Evolutionary conservation across 1,284 basidiomycete genomes (phyloP).

Genomic region (Takashimella tepidaria): DNA sequence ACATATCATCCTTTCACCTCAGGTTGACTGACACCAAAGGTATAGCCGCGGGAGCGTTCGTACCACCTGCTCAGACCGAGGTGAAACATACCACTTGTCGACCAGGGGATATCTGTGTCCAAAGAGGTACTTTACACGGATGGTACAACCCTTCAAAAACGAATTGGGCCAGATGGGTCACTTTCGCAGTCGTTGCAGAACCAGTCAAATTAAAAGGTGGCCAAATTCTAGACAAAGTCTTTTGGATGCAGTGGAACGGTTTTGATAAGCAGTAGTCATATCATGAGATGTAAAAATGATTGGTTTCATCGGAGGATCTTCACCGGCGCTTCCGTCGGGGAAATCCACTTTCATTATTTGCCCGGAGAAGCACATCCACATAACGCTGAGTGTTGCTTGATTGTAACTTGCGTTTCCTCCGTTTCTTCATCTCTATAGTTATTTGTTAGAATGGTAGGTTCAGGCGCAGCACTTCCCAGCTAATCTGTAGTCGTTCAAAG

Average conservation of each 20-base stretch:
- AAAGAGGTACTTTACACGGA: not conserved
- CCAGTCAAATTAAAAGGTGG: not conserved
- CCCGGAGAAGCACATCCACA: too few relatives aligned
- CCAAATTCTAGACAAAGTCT: not conserved
- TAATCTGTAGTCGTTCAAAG: slow-evolving; percentile 6
- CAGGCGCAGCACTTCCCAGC: too few relatives aligned
- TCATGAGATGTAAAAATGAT: too few relatives aligned
- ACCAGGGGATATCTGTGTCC: not conserved
- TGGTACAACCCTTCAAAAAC: not conserved
- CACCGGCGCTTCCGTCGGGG: too few relatives aligned
- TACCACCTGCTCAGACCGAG: not conserved
- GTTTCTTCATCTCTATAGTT: too few relatives aligned
- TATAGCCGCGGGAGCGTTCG: not conserved
- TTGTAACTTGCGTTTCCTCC: too few relatives aligned
- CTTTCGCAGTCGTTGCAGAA: not conserved
- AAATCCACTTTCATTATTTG: not conserved
- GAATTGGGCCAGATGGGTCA: not conserved
- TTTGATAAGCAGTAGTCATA: too few relatives aligned
- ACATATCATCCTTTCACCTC: too few relatives aligned
- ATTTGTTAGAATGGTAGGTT: too few relatives aligned
- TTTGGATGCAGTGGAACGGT: not conserved
- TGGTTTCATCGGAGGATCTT: not conserved
- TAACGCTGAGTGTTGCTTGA: too few relatives aligned
- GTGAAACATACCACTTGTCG: not conserved
- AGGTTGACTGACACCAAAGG: not conserved